Percentiles rank a stretch among this genome's conserved stretches.
Conservation (phyloP, 2,329 filamentous ascomycete species). For the Fusarium transvaalense region DNA sequence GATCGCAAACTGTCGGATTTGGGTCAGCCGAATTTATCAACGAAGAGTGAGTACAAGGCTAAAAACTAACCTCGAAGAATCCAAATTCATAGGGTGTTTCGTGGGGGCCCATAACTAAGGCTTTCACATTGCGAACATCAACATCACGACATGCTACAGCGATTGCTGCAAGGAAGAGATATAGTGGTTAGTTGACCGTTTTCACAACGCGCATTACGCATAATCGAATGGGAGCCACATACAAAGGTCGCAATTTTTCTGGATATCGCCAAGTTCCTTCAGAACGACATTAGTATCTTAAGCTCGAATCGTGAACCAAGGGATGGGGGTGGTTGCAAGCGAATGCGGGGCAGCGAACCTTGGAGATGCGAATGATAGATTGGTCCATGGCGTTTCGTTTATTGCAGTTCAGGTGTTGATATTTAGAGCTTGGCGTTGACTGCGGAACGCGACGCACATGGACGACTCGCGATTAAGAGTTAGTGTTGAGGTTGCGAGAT, state of each 20-base stretch:
- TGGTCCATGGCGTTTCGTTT: constrained; percentile 69
- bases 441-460: constrained; percentile 33
- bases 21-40: constrained; percentile 5
- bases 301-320: constrained; percentile 33
- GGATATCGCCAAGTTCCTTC: constrained; percentile 87
- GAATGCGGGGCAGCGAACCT: constrained; percentile 64
- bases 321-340: constrained; percentile 22
- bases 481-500: constrained; percentile 7
- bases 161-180: constrained; percentile 68
- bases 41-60: neutral
- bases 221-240: constrained; percentile 52
- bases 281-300: constrained; percentile 33
- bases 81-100: constrained; percentile 97
- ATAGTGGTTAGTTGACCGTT: constrained; percentile 15
- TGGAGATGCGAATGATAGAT: constrained; percentile 88
- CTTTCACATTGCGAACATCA: constrained; percentile 88
- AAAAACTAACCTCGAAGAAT: constrained; percentile 83
- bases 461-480: constrained; percentile 15
- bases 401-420: constrained; percentile 26
- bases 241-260: constrained; percentile 88
- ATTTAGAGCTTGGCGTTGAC: neutral
- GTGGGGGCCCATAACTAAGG: constrained; percentile 90
- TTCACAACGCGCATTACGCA: neutral
- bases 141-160: constrained; percentile 88
- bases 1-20: constrained; percentile 72